A percentile compares a stretch with the other conserved stretches of the same genome.
phyloP scores from a whole-genome alignment of 73 alveolate species.

The Effrenium voratum region DNA sequence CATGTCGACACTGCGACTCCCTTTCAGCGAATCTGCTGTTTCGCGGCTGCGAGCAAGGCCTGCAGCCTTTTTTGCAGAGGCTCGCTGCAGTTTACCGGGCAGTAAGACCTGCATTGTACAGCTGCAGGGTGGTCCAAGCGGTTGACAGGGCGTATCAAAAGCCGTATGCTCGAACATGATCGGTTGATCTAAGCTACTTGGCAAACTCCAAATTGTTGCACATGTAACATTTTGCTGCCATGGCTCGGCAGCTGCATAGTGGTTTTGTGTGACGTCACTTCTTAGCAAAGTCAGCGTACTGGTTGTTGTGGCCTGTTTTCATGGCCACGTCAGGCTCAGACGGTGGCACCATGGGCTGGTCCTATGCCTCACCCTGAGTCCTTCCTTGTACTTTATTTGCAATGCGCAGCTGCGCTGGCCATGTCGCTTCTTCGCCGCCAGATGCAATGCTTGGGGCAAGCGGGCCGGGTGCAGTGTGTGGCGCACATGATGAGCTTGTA shows the following conservation, averaged over 20 bases:
- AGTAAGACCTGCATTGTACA: slow-evolving; percentile 85
- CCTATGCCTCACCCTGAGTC: too few species aligned
- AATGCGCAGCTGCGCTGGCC: background rate
- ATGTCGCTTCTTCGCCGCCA: slow-evolving; percentile 54
- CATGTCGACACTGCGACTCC: background rate
- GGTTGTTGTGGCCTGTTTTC: too few species aligned
- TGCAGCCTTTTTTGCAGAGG: background rate
- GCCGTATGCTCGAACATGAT: background rate
- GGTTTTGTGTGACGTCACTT: too few species aligned
- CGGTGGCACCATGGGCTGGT: too few species aligned
- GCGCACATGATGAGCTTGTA: background rate
- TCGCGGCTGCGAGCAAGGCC: background rate
- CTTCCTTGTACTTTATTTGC: too few species aligned
- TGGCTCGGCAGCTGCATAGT: background rate
- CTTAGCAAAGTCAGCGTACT: too few species aligned
- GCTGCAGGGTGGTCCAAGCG: background rate
- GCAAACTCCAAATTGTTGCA: background rate
- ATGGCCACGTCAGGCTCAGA: too few species aligned
- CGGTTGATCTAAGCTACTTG: background rate
- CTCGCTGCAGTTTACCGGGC: background rate
- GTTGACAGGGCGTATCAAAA: background rate
- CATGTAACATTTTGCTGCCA: background rate
- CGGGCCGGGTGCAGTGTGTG: background rate
- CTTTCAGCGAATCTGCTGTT: background rate
- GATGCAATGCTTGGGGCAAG: slow-evolving; percentile 49